Evolutionary conservation across 805 yeast species (phyloP), one percentile per base, ranked within the genome.

Genomic region (Lachancea waltii): DNA sequence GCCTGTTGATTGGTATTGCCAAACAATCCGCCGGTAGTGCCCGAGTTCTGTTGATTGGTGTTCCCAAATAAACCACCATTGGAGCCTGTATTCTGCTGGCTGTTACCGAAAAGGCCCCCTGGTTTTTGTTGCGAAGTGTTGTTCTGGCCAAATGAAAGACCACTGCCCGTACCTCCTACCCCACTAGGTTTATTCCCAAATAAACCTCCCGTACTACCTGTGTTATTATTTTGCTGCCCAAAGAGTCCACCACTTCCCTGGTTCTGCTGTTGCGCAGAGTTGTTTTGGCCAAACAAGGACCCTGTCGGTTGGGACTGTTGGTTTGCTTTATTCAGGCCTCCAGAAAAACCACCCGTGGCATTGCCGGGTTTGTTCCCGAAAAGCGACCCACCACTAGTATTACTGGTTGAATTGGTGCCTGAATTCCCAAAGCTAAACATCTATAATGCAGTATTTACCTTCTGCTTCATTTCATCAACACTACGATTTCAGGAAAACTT

Each of bases 11-110:
- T 39, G 14, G 34, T 40, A 29, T 39, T 43, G 3, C 63, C 61
- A 43, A 53, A 53, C 10, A 48, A 31, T 3, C 55, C 56, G 18
- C 47, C 27, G 3, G 45, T 16, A 5, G 35, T 19, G 8, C 18
- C 23, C 23, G 23, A 22, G 8, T 40, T 16, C 33, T 35, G 34
- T 22, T 40, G 39, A 36, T 41, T 46, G 17, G 45, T 46, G n/a
- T 62, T 65, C 3, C 69, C 68, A 47, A 67, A 65, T 8, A 66
- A 44, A 2, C 68, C 68, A 21, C 66, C 65, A 7, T 60, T 47
- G 47, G 22, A 5, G 35, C 40, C 25, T 7, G 22, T 40, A 48
- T 38, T 30, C 39, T 16, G 40, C 38, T 30, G 37, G 25, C 64
- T 35, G 15, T 22, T 29, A 8, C 38, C 38, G 16, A 35, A 35